phyloP scores from a whole-genome alignment of 108 stramenopile genomes.

The Nannochloropsis granulata region DNA sequence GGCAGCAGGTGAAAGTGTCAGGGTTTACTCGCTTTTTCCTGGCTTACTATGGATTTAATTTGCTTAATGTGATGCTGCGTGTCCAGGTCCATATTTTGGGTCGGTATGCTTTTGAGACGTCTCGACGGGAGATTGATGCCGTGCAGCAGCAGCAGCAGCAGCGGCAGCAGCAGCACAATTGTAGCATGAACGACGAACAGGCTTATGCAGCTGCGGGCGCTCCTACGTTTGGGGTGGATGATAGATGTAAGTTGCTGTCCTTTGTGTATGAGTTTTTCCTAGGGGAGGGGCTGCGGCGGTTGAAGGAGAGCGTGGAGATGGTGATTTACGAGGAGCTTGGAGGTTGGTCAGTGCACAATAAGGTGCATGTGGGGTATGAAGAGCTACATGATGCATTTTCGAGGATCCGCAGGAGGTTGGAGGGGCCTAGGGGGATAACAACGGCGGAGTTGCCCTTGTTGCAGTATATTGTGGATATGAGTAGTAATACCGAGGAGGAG shows the following conservation, averaged over 20 bases:
- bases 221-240: slow-evolving; percentile 5
- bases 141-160: not conserved
- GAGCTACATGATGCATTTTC: slow-evolving; percentile 1
- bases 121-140: not conserved
- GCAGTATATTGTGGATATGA: not conserved
- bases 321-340: not conserved
- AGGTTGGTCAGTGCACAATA: slow-evolving; percentile 3
- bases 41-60: slow-evolving; percentile 5
- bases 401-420: slow-evolving; percentile 3
- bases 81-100: slow-evolving; percentile 17
- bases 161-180: not conserved
- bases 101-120: not conserved
- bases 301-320: slow-evolving; percentile 1
- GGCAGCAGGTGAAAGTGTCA: slow-evolving; percentile 14
- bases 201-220: not conserved
- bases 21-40: slow-evolving; percentile 5
- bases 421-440: not conserved
- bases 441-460: not conserved
- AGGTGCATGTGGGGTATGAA: slow-evolving; percentile 1
- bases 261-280: slow-evolving; percentile 14
- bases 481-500: not conserved
- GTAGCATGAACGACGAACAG: not conserved
- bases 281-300: slow-evolving; percentile 3
- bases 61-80: slow-evolving; percentile 18
- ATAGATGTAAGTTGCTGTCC: slow-evolving; percentile 11